Evolutionary conservation across 768 basidiomycete genomes (phyloP), one percentile per base, ranked within the genome.

Genomic region (Hortiboletus campestris): DNA sequence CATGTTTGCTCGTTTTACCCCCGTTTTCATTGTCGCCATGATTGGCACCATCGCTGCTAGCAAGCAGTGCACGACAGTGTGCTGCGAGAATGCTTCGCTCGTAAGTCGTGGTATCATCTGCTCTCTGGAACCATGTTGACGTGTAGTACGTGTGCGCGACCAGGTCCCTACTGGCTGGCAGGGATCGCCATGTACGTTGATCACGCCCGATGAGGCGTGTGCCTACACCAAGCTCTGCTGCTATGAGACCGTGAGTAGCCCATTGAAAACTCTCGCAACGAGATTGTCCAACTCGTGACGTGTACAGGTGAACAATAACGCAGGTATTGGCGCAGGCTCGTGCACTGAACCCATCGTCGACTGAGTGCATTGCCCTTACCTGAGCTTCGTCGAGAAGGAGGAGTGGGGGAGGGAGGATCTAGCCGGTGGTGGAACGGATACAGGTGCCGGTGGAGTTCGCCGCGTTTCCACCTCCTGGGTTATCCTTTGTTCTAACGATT

Each of bases 211-310:
- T 3, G 31, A 6, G 6, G 6, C 1, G 12, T 54, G 58, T 35
- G 5, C 35, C 11, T 25, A 43, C 34, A 53, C 25, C n/a, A 47
- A 59, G 22, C 13, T 60, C 19, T 59, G 58, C 16, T 59, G 58
- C 31, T 35, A 44, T 13, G 2, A 2, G 6, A n/a, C 52, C 12
- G 49, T 59, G 28, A 59, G 56, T 59, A 31, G 11, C 12, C 35
- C 7, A n/a, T n/a, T n/a, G n/a, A n/a, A 22, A 16, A 7, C 10
- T 9, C 19, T 28, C 13, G 22, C 25, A 36, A 22, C 2, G 17
- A 40, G 12, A 10, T 40, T 20, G 14, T 53, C 35, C 53, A 20
- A 53, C 48, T 41, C 12, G 16, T 20, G 12, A n/a, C 25, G 4
- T 32, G 3, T 17, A 35, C 16, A 25, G 25, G 6, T 6, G 6